Percentiles rank a stretch among this genome's conserved stretches.
Conservation (phyloP, 1,284 basidiomycete species). For the Heterobasidion parviporum region DNA sequence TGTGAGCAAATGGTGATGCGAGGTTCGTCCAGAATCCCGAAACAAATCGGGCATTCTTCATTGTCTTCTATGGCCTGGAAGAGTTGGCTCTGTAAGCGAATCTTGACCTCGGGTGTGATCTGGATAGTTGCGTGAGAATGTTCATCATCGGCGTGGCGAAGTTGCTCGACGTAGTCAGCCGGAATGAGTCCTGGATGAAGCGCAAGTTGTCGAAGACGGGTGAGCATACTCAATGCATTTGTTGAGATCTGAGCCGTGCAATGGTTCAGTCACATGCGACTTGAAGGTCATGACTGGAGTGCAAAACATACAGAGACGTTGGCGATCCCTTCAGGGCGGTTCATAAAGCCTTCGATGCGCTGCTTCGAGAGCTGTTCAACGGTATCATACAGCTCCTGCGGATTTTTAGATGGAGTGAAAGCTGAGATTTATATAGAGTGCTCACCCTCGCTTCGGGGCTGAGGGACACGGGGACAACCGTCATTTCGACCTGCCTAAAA, state of each 20-base stretch:
- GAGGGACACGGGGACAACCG: conserved; percentile 62
- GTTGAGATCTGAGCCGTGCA: conserved; percentile 44
- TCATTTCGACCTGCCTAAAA: conserved; percentile 55
- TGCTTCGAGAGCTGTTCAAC: conserved; percentile 58
- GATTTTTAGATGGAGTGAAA: not conserved
- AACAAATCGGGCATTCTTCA: conserved; percentile 82
- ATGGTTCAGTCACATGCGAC: not conserved
- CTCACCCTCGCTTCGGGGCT: conserved; percentile 58
- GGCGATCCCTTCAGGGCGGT: conserved; percentile 26
- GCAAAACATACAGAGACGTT: conserved; percentile 26
- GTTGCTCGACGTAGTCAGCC: conserved; percentile 63
- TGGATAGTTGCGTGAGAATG: conserved; percentile 24
- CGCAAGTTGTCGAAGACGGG: conserved; percentile 79
- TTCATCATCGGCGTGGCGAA: conserved; percentile 32
- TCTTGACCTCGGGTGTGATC: conserved; percentile 42
- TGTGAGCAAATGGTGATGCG: conserved; percentile 78
- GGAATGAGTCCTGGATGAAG: conserved; percentile 79
- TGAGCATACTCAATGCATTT: conserved; percentile 76
- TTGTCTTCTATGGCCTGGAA: conserved; percentile 69
- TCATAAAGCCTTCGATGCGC: conserved; percentile 53
- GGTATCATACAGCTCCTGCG: conserved; percentile 65
- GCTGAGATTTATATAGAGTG: not conserved
- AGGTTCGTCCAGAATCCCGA: conserved; percentile 55
- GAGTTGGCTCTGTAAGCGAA: conserved; percentile 54
- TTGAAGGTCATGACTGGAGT: not conserved